Percentiles rank a stretch among this genome's conserved stretches.
These are phyloP conservation scores for Otatea glauca DNA, from an alignment of 176 grass and related monocot species.

Conservation along the genomic window DNA sequence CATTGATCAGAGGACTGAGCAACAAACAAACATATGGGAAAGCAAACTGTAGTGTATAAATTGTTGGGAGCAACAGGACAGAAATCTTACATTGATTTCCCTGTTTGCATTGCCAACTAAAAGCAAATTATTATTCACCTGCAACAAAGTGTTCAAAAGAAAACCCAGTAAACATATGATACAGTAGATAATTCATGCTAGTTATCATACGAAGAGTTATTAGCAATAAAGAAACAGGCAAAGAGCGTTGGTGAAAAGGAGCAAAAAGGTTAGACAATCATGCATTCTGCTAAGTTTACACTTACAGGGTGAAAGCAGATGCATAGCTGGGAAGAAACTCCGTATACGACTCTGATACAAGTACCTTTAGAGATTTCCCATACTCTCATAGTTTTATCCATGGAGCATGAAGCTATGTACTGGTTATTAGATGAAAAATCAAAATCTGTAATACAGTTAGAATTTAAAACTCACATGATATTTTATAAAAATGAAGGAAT, in stretches of 20 bases:
- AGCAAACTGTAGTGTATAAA: conserved; percentile 16
- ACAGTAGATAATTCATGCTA: neutral
- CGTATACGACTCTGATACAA: conserved; percentile 94
- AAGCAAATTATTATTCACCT: conserved; percentile 99
- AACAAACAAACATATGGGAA: conserved; percentile 24
- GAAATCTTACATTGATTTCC: conserved; percentile 85
- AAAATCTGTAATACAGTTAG: conserved; percentile 98
- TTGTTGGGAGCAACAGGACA: conserved; percentile 16
- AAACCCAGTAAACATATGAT: conserved; percentile 40
- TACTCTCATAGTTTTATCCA: conserved; percentile 95
- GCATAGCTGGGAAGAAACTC: conserved; percentile 93
- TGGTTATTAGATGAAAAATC: conserved; percentile 99
- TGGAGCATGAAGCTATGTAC: conserved; percentile 96
- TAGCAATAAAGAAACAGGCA: conserved; percentile 23
- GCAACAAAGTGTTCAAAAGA: conserved; percentile 49
- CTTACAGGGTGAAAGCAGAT: conserved; percentile 95
- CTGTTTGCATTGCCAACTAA: conserved; percentile 85
- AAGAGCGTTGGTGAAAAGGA: neutral
- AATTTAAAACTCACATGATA: conserved; percentile 43
- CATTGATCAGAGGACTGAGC: neutral
- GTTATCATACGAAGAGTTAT: conserved; percentile 14
- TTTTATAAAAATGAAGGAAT: conserved; percentile 4
- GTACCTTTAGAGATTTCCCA: conserved; percentile 94
- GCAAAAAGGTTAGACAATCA: neutral
- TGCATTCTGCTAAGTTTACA: conserved; percentile 31